Percentiles rank a stretch among this genome's conserved stretches.
Evolutionary conservation across 331 rosid species (phyloP).

Genomic region (Stylosanthes scabra): DNA sequence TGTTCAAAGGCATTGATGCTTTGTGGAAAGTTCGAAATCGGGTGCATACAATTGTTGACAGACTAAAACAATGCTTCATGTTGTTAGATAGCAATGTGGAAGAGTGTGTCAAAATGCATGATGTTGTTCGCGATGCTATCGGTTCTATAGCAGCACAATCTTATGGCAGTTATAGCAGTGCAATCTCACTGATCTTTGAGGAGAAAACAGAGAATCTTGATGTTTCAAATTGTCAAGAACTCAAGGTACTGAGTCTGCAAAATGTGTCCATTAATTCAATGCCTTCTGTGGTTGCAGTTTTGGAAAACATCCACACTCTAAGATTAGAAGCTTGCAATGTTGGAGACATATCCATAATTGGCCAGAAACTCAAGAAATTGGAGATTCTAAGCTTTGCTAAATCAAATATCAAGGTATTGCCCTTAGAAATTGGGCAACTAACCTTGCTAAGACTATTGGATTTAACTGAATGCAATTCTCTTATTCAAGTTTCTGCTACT

Average conservation of each 20-base stretch:
- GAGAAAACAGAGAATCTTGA: background rate
- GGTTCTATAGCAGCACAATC: conserved; percentile 19
- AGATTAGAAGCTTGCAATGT: conserved; percentile 22
- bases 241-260: conserved; percentile 37
- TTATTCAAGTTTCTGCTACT: conserved; percentile 13
- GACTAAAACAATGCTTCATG: conserved; percentile 36
- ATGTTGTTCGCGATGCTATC: conserved; percentile 41
- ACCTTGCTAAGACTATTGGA: conserved; percentile 32
- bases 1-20: conserved; percentile 26
- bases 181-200: conserved; percentile 12
- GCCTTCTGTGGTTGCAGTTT: background rate
- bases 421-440: conserved; percentile 30
- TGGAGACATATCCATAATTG: background rate
- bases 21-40: conserved; percentile 30
- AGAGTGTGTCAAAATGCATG: conserved; percentile 50
- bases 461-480: conserved; percentile 16
- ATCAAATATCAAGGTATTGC: background rate
- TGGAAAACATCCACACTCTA: conserved; percentile 26
- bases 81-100: conserved; percentile 34
- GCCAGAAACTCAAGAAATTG: conserved; percentile 24
- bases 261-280: background rate
- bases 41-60: conserved; percentile 37
- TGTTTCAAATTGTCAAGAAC: conserved; percentile 16
- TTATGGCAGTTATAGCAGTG: background rate
- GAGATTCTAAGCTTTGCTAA: conserved; percentile 23